A percentile compares a stretch with the other conserved stretches of the same genome.
Conservation (phyloP, 768 basidiomycete species). For the Lactarius sanguifluus region DNA sequence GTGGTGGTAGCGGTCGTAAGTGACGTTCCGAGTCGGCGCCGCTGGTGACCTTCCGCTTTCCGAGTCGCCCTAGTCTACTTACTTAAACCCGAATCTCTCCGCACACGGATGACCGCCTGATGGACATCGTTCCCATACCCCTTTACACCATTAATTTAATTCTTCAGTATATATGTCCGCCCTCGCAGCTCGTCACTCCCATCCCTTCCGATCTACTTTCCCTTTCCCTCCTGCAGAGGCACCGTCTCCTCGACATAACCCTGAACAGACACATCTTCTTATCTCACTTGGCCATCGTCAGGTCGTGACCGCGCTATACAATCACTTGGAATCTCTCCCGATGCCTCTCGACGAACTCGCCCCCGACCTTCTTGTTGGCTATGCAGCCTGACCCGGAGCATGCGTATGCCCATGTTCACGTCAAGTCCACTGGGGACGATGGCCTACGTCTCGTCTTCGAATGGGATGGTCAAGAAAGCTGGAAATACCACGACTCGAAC, state of each 20-base stretch:
- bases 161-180: conserved; percentile 58
- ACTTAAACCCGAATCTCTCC: conserved; percentile 1
- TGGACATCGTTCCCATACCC: conserved; percentile 41
- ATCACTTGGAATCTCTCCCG: conserved; percentile 45
- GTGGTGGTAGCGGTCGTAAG: conserved; percentile 1
- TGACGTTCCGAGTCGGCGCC: neutral
- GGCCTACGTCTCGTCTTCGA: conserved; percentile 65
- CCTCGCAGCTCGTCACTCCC: conserved; percentile 46
- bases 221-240: conserved; percentile 56
- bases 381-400: conserved; percentile 33
- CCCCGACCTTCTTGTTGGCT: conserved; percentile 45
- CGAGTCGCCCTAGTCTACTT: neutral
- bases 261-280: conserved; percentile 50
- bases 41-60: neutral
- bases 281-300: conserved; percentile 67
- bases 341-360: conserved; percentile 38
- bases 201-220: conserved; percentile 66
- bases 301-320: conserved; percentile 39
- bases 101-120: conserved; percentile 23
- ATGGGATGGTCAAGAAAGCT: conserved; percentile 54
- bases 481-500: conserved; percentile 71
- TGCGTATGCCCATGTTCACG: conserved; percentile 31
- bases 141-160: conserved; percentile 46
- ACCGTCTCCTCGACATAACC: conserved; percentile 58
- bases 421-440: conserved; percentile 39